Percentiles rank a stretch among this genome's conserved stretches.
These are phyloP conservation scores for Trypanosoma mega DNA, from an alignment of 208 protist species.

Conservation along the genomic window DNA sequence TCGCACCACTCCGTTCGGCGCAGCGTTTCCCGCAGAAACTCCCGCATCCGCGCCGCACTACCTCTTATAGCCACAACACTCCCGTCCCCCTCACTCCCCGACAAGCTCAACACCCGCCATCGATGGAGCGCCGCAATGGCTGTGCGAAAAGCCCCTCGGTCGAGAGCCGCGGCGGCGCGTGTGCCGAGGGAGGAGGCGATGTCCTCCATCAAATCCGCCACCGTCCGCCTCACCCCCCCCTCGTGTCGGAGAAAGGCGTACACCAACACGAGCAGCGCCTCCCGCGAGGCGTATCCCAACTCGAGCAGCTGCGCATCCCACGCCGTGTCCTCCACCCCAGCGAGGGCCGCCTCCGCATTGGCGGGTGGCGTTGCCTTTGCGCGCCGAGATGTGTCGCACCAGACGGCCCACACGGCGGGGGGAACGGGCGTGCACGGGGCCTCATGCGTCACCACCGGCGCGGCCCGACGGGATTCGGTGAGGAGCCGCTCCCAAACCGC, in stretches of 20 bases:
- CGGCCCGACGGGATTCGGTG: too few species aligned
- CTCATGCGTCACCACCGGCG: too few species aligned
- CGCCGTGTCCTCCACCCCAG: constrained; percentile 38
- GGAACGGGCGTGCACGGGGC: too few species aligned
- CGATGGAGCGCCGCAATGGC: constrained; percentile 54
- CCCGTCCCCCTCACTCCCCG: constrained; percentile 7
- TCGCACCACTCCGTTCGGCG: constrained; percentile 44
- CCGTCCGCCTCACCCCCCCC: constrained; percentile 41
- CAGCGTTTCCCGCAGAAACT: constrained; percentile 47
- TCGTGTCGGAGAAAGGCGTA: constrained; percentile 61
- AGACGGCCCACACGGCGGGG: too few species aligned
- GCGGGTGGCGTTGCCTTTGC: too few species aligned
- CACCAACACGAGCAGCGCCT: constrained; percentile 55
- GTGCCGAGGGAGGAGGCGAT: constrained; percentile 71
- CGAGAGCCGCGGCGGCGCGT: constrained; percentile 56
- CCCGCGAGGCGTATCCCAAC: constrained; percentile 55
- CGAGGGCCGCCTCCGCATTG: neutral
- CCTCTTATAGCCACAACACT: constrained; percentile 45
- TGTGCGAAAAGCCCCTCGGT: constrained; percentile 47
- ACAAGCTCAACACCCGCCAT: constrained; percentile 46
- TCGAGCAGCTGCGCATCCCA: constrained; percentile 48
- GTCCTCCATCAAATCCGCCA: constrained; percentile 71
- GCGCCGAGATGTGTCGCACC: too few species aligned
- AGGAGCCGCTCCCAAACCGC: constrained; percentile 12
- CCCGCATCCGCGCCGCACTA: constrained; percentile 43